Conservation (phyloP, 805 yeast genomes). For the Sugiyamaella chiloensis region DNA sequence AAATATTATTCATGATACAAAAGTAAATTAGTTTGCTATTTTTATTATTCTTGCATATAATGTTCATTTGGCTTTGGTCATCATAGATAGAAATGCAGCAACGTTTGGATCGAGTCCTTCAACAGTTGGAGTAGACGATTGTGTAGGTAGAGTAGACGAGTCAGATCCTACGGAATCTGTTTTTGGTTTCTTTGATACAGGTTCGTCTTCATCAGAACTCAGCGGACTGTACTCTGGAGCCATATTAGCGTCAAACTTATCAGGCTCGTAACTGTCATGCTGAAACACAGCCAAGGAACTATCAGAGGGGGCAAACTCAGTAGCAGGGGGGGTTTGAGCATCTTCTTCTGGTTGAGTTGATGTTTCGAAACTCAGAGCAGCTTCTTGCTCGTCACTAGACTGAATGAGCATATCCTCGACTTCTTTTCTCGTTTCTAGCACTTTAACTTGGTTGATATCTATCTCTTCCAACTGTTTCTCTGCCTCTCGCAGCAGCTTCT, state of each 20-base stretch:
- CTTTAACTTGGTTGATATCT: constrained; percentile 30
- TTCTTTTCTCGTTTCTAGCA: constrained; percentile 21
- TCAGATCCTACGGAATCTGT: constrained; percentile 39
- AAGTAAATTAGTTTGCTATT: neutral
- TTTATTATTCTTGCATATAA: neutral
- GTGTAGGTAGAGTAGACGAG: neutral
- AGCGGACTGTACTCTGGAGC: constrained; percentile 26
- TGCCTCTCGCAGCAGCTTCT: constrained; percentile 28
- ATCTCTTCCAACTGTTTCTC: constrained; percentile 29
- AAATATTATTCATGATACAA: neutral
- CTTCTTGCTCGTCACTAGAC: constrained; percentile 10
- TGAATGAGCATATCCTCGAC: constrained; percentile 19
- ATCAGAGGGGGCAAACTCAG: no score
- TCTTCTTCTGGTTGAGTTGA: constrained; percentile 18
- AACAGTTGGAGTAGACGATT: constrained; percentile 38
- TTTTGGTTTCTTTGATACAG: constrained; percentile 29
- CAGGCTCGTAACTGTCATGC: constrained; percentile 3
- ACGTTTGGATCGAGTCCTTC: constrained; percentile 44
- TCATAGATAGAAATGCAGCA: constrained; percentile 49
- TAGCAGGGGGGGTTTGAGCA: constrained; percentile 22
- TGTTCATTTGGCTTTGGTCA: constrained; percentile 39
- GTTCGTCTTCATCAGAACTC: constrained; percentile 43
- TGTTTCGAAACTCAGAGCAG: constrained; percentile 2
- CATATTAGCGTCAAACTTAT: neutral
- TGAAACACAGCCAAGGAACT: constrained; percentile 22